These are phyloP conservation scores for Fraxinus angustifolia DNA, from an alignment of 305 asterid species.

Conservation along the genomic window DNA sequence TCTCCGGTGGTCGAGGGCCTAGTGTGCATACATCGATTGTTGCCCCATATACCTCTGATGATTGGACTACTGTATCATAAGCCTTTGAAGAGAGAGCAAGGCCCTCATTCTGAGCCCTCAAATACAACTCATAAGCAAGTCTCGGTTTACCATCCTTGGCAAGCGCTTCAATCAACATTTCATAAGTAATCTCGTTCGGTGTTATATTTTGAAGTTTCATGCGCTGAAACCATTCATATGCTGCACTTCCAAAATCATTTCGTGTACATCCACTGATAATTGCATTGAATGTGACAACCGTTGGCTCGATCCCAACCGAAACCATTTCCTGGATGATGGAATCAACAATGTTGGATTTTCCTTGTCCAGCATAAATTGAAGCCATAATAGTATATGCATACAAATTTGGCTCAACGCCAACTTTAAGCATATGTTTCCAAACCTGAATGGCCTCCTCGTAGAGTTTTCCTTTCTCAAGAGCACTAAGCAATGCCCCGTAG, in stretches of 20 bases:
- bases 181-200: slow-evolving; percentile 81
- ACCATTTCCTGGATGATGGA: slow-evolving; percentile 64
- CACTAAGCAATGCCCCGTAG: slow-evolving; percentile 88
- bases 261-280: slow-evolving; percentile 68
- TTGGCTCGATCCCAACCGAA: slow-evolving; percentile 49
- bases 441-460: slow-evolving; percentile 77
- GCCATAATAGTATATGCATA: slow-evolving; percentile 93
- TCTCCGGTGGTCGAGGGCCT: slow-evolving; percentile 64
- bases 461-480: slow-evolving; percentile 87
- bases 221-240: slow-evolving; percentile 76
- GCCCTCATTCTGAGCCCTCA: slow-evolving; percentile 60
- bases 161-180: slow-evolving; percentile 69
- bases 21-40: slow-evolving; percentile 44
- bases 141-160: slow-evolving; percentile 78
- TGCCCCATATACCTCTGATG: slow-evolving; percentile 42
- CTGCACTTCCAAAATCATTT: slow-evolving; percentile 42
- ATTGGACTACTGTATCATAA: slow-evolving; percentile 53
- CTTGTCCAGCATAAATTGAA: slow-evolving; percentile 63
- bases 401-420: slow-evolving; percentile 65
- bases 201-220: slow-evolving; percentile 45
- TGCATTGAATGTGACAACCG: slow-evolving; percentile 88
- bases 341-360: slow-evolving; percentile 54
- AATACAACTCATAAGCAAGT: slow-evolving; percentile 69
- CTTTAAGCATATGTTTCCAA: slow-evolving; percentile 81
- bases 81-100: slow-evolving; percentile 68